These are phyloP conservation scores for Fusarium palustre DNA, from an alignment of 2,329 filamentous ascomycete genomes.

Conservation along the genomic window DNA sequence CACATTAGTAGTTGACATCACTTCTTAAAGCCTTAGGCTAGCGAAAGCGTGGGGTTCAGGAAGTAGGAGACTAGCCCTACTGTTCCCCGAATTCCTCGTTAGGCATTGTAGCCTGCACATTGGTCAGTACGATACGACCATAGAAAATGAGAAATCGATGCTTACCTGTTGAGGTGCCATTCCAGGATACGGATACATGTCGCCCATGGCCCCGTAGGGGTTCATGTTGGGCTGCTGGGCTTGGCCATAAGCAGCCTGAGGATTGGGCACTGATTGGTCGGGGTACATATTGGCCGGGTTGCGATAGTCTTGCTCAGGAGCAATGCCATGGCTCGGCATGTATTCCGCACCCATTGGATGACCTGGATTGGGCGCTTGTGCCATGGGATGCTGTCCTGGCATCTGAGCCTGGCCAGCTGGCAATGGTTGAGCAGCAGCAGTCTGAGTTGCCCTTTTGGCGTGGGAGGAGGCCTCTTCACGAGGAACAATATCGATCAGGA, in stretches of 20 bases:
- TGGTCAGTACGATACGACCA: conserved; percentile 31
- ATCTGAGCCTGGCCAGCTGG: conserved; percentile 64
- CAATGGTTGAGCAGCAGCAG: conserved; percentile 57
- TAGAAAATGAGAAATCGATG: conserved; percentile 13
- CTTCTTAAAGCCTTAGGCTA: neutral
- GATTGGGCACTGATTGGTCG: conserved; percentile 79
- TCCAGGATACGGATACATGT: conserved; percentile 85
- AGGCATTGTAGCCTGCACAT: conserved; percentile 56
- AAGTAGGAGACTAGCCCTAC: neutral
- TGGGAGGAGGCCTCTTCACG: conserved; percentile 91
- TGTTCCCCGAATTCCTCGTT: conserved; percentile 60
- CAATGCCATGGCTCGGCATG: conserved; percentile 72
- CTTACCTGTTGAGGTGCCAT: conserved; percentile 87
- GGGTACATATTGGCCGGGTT: conserved; percentile 84
- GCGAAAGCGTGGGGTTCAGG: too few relatives aligned
- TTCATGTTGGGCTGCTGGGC: conserved; percentile 73
- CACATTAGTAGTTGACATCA: too few relatives aligned
- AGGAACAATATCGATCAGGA: conserved; percentile 98
- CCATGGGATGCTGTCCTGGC: conserved; percentile 64
- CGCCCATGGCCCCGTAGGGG: conserved; percentile 79
- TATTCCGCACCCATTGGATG: conserved; percentile 73
- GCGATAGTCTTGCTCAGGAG: conserved; percentile 81
- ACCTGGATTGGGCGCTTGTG: conserved; percentile 67
- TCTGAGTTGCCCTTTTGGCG: conserved; percentile 77
- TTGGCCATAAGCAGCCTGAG: conserved; percentile 79